Conservation (phyloP, 352 stramenopile genomes). For the Phytophthora macrochlamydospora region DNA sequence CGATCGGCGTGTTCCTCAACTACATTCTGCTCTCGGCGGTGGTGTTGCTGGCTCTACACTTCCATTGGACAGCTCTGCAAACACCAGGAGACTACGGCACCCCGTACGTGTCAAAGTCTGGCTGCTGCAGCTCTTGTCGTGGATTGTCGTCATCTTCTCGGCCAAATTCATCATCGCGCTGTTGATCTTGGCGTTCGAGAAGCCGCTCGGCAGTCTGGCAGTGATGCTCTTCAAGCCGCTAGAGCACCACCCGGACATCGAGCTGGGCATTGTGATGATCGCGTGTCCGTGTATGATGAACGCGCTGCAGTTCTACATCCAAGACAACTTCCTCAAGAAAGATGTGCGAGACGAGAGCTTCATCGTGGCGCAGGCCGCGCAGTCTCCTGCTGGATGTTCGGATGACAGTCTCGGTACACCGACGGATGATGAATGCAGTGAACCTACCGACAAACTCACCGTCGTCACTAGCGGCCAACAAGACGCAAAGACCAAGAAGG, state of each 20-base stretch:
- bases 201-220: constrained; percentile 62
- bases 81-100: constrained; percentile 84
- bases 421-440: constrained; percentile 37
- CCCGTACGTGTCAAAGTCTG: constrained; percentile 63
- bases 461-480: constrained; percentile 7
- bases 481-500: constrained; percentile 25
- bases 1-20: constrained; percentile 85
- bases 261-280: constrained; percentile 89
- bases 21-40: constrained; percentile 75
- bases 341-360: constrained; percentile 68
- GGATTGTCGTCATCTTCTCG: constrained; percentile 81
- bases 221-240: constrained; percentile 76
- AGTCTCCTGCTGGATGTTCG: constrained; percentile 30
- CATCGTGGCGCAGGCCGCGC: constrained; percentile 43
- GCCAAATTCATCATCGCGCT: constrained; percentile 83
- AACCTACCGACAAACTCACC: constrained; percentile 29
- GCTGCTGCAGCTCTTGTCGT: constrained; percentile 78
- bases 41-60: constrained; percentile 56
- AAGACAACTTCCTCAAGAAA: constrained; percentile 92
- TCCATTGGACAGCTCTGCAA: constrained; percentile 61
- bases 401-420: constrained; percentile 33
- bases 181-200: constrained; percentile 74
- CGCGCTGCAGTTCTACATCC: constrained; percentile 88
- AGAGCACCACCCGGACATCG: constrained; percentile 62
- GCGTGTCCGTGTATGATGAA: constrained; percentile 90